Percentiles rank a stretch among this genome's conserved stretches.
Evolutionary conservation across 805 yeast species (phyloP).

Genomic region (Yamadazyma takamatsuzukensis): DNA sequence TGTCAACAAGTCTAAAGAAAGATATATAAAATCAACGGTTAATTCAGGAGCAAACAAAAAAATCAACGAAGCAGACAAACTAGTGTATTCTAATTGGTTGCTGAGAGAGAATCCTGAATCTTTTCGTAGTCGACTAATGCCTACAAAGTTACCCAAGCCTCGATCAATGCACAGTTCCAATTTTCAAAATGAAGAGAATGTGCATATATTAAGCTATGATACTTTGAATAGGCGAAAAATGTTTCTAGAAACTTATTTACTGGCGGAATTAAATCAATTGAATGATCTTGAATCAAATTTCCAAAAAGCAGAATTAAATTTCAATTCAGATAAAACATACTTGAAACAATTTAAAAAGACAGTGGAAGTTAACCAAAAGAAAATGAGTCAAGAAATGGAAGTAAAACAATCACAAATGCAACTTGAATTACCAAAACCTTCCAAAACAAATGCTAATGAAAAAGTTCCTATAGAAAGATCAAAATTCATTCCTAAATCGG

Average conservation of each 20-base stretch:
- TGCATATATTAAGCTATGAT: slow-evolving; percentile 23
- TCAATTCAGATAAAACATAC: slow-evolving; percentile 31
- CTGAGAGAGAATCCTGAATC: slow-evolving; percentile 16
- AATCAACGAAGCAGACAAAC: slow-evolving; percentile 19
- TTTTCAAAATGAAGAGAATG: slow-evolving; percentile 11
- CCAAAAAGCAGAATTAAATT: slow-evolving; percentile 18
- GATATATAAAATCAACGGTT: slow-evolving; percentile 15
- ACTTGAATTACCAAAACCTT: not conserved
- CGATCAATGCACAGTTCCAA: slow-evolving; percentile 14
- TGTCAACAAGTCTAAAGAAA: slow-evolving; percentile 22
- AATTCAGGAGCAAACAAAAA: slow-evolving; percentile 9
- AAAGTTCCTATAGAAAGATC: not conserved
- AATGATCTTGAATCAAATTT: slow-evolving; percentile 26
- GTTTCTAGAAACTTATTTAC: slow-evolving; percentile 32
- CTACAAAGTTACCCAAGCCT: slow-evolving; percentile 25
- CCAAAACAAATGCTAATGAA: not conserved
- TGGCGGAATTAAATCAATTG: slow-evolving; percentile 39
- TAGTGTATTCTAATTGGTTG: slow-evolving; percentile 24
- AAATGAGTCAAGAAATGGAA: slow-evolving; percentile 14
- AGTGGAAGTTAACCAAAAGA: slow-evolving; percentile 11
- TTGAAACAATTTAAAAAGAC: slow-evolving; percentile 27
- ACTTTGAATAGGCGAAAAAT: slow-evolving; percentile 20
- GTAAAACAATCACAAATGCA: not conserved
- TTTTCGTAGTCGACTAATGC: slow-evolving; percentile 20
- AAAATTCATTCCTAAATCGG: slow-evolving; percentile 4